These are phyloP conservation scores for Sarocladium brachiariae DNA, from an alignment of 2,329 filamentous ascomycete genomes.

Conservation along the genomic window DNA sequence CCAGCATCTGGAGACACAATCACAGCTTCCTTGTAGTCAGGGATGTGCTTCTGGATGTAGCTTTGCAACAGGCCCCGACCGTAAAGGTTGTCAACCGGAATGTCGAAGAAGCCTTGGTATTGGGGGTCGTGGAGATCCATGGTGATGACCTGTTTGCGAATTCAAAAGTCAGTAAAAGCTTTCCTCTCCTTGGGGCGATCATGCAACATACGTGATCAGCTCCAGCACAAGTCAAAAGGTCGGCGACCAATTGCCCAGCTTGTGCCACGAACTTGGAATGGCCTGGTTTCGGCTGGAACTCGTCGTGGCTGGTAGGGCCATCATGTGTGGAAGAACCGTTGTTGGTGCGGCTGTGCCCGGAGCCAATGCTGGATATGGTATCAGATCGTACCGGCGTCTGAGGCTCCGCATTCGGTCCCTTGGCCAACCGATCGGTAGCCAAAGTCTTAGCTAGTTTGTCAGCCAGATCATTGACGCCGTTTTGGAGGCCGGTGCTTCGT, in stretches of 20 bases:
- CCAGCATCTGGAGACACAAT: slow-evolving; percentile 95
- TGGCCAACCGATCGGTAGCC: slow-evolving; percentile 50
- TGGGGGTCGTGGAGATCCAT: slow-evolving; percentile 96
- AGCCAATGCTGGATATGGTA: slow-evolving; percentile 25
- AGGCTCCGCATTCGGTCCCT: slow-evolving; percentile 15
- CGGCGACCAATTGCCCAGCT: slow-evolving; percentile 88
- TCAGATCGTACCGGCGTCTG: slow-evolving; percentile 25
- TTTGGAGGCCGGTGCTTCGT: slow-evolving; percentile 57
- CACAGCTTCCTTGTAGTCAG: slow-evolving; percentile 77
- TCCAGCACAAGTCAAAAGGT: slow-evolving; percentile 89
- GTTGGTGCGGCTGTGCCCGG: slow-evolving; percentile 19
- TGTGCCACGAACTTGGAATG: slow-evolving; percentile 99
- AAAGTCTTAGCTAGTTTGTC: slow-evolving; percentile 64
- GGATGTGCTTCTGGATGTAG: slow-evolving; percentile 73
- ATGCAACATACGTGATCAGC: slow-evolving; percentile 95
- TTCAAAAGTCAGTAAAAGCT: too few relatives aligned
- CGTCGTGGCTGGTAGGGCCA: slow-evolving; percentile 48
- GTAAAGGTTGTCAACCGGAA: slow-evolving; percentile 96
- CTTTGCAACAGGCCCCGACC: slow-evolving; percentile 66
- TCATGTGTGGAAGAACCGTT: slow-evolving; percentile 58
- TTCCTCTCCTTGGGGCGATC: too few relatives aligned
- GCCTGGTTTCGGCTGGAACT: slow-evolving; percentile 73
- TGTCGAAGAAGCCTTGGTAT: slow-evolving; percentile 98
- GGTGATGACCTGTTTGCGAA: too few relatives aligned
- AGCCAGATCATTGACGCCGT: slow-evolving; percentile 62